Evolutionary conservation across 2,329 filamentous ascomycete species (phyloP), one percentile per base, ranked within the genome.

Genomic region (Bimuria novae-zelandiae): DNA sequence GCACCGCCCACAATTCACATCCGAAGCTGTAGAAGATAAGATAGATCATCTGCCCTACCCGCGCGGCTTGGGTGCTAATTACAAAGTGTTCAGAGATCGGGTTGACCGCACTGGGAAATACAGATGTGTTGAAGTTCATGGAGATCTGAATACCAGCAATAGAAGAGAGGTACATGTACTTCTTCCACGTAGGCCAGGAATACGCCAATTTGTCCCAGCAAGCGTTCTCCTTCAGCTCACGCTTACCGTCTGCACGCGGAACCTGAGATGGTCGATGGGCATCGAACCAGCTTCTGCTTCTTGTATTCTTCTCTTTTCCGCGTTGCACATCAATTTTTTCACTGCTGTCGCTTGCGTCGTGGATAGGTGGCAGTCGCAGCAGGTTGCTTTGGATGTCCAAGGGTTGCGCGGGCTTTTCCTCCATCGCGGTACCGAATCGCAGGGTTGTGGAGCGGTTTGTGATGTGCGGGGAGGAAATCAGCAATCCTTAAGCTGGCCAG

Each of bases 1-100:
- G n/a, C n/a, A n/a, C n/a, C n/a, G 90, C 90, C 90, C 90, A 94
- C 0, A 92, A 80, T 71, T 94, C 90, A 69, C 90, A 94, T 25
- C 90, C 90, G 68, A 94, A 92, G 36, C 89, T 89, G 69, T 94
- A 94, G 4, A 86, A 72, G 42, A 94, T 80, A 30, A 94, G 76
- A 75, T 92, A 94, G 59, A 63, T 63, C 61, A 65, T 65, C 43
- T 62, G 61, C 7, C 64, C 62, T 1, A 65, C 49, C 36, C 62
- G 55, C 14, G 62, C 63, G 40, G 60, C 57, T 46, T 66, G 63
- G 5, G 57, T 54, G 46, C 59, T 65, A 10, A 77, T 68, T 1
- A 75, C 62, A 61, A 89, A 93, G 54, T 90, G 80, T 21, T 86
- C 77, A 0, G 82, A 73, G 19, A 84, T 76, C 11, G 77, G 77